Evolutionary conservation across 2,329 filamentous ascomycete genomes (phyloP), one percentile per base, ranked within the genome.

Genomic region (Paraphoma chrysanthemicola): DNA sequence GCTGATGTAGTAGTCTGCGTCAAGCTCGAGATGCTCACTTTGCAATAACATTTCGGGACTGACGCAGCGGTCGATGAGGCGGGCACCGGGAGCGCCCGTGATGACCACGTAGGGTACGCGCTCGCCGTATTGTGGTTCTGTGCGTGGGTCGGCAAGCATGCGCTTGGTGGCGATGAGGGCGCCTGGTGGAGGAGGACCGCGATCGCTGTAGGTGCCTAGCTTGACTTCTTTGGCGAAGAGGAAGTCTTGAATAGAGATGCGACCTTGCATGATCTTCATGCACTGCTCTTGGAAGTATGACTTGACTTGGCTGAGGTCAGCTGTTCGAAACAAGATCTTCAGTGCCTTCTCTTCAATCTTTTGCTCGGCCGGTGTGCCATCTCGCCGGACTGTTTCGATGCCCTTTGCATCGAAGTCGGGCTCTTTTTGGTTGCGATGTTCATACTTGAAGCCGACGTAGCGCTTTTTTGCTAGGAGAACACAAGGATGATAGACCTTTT

Each of bases 381-480:
- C 95, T 47, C 95, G 87, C 1, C 96, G 88, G 7, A 99, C 94
- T 0, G 96, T 99, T 80, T 99, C 96, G 62, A 98, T 99, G 30
- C 96, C 95, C 77, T 99, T 99, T 54, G 95, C 96, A 73, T 99
- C 96, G 64, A 98, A 98, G 1, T 96, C 91, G 0, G 95, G 94
- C 63, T 88, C 87, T 8, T 75, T 80, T 72, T 99, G 95, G 14
- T 85, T 82, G 38, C 85, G 86, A 63, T 83, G 86, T 72, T 99
- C 95, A 78, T 96, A 99, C 74, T 97, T 97, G 82, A 97, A 97
- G 6, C 96, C 96, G 4, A 98, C 96, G 68, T 99, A 99, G 53
- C 95, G 90, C 74, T 99, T 99, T 80, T 99, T 99, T 16, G 96
- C 93, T 0, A 99, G 84, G 4, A 99, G 83, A 0, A 98, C 88